Conservation (phyloP, 2,329 filamentous ascomycete species). For the Xylariaceae sp. region DNA sequence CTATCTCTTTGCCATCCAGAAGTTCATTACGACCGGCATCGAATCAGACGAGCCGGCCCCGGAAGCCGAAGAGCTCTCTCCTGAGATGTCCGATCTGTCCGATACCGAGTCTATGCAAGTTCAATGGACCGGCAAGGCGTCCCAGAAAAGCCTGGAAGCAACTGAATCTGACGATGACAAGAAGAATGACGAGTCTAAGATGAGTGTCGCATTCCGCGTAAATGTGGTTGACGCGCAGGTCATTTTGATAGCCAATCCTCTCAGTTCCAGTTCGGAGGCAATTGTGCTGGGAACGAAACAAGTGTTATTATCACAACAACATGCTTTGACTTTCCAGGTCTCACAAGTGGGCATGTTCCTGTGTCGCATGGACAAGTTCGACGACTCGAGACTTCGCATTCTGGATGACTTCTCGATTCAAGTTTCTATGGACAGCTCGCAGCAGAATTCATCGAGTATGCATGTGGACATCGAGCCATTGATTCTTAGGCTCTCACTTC, state of each 20-base stretch:
- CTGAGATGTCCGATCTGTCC: slow-evolving; percentile 51
- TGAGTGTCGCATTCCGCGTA: slow-evolving; percentile 79
- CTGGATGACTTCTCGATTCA: slow-evolving; percentile 94
- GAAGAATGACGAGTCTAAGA: slow-evolving; percentile 36
- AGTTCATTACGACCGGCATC: slow-evolving; percentile 71
- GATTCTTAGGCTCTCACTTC: slow-evolving; percentile 79
- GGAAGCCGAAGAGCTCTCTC: slow-evolving; percentile 43
- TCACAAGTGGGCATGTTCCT: slow-evolving; percentile 96
- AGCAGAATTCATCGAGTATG: slow-evolving; percentile 63
- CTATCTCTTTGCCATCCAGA: slow-evolving; percentile 84
- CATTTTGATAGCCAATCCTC: slow-evolving; percentile 90
- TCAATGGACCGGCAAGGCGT: slow-evolving; percentile 30
- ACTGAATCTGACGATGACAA: slow-evolving; percentile 10
- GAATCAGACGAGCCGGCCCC: slow-evolving; percentile 51
- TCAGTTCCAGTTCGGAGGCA: slow-evolving; percentile 83
- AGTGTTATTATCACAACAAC: slow-evolving; percentile 84
- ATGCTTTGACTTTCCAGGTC: slow-evolving; percentile 87
- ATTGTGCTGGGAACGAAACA: slow-evolving; percentile 94
- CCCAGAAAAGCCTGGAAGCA: slow-evolving; percentile 21
- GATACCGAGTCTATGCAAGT: slow-evolving; percentile 52
- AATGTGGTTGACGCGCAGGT: slow-evolving; percentile 95
- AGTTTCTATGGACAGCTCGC: slow-evolving; percentile 71
- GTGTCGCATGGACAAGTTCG: slow-evolving; percentile 96
- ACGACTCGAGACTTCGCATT: slow-evolving; percentile 81
- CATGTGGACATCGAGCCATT: slow-evolving; percentile 85